Evolutionary conservation across 2,329 filamentous ascomycete species (phyloP).

Genomic region (Moelleriella libera): DNA sequence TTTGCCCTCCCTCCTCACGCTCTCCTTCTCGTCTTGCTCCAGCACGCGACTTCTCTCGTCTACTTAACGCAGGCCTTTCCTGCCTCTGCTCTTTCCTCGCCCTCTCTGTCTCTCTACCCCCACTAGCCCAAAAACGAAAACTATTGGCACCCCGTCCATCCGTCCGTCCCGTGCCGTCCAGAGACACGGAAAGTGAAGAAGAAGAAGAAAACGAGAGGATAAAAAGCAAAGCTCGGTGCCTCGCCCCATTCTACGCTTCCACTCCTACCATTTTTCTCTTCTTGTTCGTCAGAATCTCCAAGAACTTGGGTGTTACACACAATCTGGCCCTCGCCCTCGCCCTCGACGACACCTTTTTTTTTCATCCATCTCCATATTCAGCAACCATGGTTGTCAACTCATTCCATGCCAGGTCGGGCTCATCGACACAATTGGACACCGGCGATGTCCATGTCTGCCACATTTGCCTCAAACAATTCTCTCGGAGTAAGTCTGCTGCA

Average conservation of each 20-base stretch:
- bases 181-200: neutral
- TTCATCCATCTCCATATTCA: too few species aligned
- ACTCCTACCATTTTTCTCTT: neutral
- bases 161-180: neutral
- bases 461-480: constrained; percentile 5
- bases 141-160: neutral
- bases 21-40: neutral
- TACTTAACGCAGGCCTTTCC: neutral
- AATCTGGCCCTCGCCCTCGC: too few species aligned
- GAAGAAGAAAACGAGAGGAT: neutral
- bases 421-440: constrained; percentile 1
- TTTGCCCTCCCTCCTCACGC: neutral
- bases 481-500: constrained; percentile 2
- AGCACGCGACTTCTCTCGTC: neutral
- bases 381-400: constrained; percentile 2
- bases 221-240: neutral
- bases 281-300: neutral
- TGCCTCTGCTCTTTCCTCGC: neutral
- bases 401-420: constrained; percentile 2
- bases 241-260: neutral
- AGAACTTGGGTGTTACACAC: too few species aligned
- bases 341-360: too few species aligned
- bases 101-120: neutral
- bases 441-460: constrained; percentile 5
- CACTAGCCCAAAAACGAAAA: neutral